phyloP scores from a whole-genome alignment of 139 green algal genomes.

The Coelastrella sp. region DNA sequence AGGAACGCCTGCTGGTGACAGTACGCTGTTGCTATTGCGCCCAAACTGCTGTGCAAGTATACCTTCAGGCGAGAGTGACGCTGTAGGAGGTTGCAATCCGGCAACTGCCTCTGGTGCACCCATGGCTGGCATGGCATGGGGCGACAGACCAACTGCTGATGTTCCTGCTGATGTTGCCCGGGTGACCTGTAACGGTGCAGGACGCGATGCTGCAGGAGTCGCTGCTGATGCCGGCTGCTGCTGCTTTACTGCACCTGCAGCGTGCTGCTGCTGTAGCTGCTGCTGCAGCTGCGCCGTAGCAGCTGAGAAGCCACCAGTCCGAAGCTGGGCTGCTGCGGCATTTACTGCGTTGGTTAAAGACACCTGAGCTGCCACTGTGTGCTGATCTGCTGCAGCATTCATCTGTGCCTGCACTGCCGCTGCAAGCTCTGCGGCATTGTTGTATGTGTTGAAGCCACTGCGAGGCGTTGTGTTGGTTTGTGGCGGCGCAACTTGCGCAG shows the following conservation, averaged over 20 bases:
- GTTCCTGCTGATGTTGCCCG: not conserved
- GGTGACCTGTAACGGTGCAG: too few relatives aligned
- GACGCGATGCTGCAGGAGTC: not conserved
- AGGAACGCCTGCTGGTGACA: not conserved
- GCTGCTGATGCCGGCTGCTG: not conserved
- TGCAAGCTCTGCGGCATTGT: not conserved
- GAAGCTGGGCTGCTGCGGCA: conserved; percentile 17
- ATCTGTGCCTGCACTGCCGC: conserved; percentile 29
- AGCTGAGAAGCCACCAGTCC: not conserved
- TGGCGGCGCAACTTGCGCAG: too few relatives aligned
- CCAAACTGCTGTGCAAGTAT: not conserved
- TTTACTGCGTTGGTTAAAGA: conserved; percentile 3
- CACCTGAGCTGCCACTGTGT: not conserved
- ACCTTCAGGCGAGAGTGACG: too few relatives aligned
- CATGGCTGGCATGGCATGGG: not conserved
- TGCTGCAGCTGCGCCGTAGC: conserved; percentile 25
- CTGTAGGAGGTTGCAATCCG: too few relatives aligned
- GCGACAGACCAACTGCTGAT: not conserved
- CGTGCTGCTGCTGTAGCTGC: not conserved
- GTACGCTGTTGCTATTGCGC: not conserved
- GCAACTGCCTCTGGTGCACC: not conserved
- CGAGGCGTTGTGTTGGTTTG: not conserved
- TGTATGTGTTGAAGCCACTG: not conserved
- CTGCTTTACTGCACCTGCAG: not conserved
- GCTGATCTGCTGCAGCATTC: not conserved